These are phyloP conservation scores for Lodderomyces metapsilosis DNA, from an alignment of 1,139 yeast genomes.

Conservation along the genomic window DNA sequence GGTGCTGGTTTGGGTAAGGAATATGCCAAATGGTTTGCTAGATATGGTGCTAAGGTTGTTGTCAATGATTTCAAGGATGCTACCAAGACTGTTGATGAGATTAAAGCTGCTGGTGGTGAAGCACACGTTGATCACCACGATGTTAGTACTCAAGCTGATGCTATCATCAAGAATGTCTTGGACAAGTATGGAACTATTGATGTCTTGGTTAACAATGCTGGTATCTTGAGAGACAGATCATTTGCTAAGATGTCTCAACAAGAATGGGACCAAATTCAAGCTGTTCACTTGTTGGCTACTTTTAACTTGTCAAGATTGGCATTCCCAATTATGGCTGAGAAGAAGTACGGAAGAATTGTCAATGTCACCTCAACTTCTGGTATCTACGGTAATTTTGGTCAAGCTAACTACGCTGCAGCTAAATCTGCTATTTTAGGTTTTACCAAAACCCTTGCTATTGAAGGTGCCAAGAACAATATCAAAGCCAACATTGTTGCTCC, in stretches of 20 bases:
- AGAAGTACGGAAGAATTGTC: slow-evolving; percentile 77
- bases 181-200: slow-evolving; percentile 82
- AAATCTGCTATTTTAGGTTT: slow-evolving; percentile 87
- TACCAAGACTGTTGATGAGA: slow-evolving; percentile 70
- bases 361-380: slow-evolving; percentile 96
- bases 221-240: slow-evolving; percentile 88
- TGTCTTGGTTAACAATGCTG: slow-evolving; percentile 88
- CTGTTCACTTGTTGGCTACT: slow-evolving; percentile 83
- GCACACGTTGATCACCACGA: slow-evolving; percentile 86
- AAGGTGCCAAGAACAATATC: slow-evolving; percentile 79
- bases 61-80: slow-evolving; percentile 90
- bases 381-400: slow-evolving; percentile 96
- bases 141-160: slow-evolving; percentile 74
- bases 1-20: slow-evolving; percentile 95
- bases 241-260: slow-evolving; percentile 79
- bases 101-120: slow-evolving; percentile 70
- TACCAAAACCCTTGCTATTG: slow-evolving; percentile 82
- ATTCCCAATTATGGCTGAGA: slow-evolving; percentile 84
- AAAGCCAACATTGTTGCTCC: slow-evolving; percentile 88
- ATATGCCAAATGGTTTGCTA: slow-evolving; percentile 82
- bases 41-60: slow-evolving; percentile 92
- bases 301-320: slow-evolving; percentile 83
- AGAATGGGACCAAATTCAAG: slow-evolving; percentile 80
- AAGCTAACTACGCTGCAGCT: slow-evolving; percentile 93
- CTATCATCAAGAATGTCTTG: slow-evolving; percentile 76